Conservation (phyloP, 2,329 filamentous ascomycete species). For the Aspergillus pseudoglaucus region DNA sequence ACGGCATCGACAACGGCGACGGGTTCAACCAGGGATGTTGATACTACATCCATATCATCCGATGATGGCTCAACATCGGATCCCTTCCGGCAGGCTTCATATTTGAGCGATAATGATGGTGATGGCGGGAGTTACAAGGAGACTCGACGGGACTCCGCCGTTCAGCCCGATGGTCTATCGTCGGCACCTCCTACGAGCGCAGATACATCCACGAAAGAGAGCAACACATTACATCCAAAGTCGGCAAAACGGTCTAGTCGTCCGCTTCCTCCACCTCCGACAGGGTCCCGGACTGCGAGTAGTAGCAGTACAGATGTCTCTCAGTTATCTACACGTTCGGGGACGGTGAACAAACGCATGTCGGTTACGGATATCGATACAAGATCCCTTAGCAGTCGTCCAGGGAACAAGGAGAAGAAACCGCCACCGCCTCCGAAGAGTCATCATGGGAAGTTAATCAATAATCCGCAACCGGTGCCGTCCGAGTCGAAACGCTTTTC, state of each 20-base stretch:
- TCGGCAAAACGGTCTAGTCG: background rate
- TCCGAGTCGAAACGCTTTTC: constrained; percentile 20
- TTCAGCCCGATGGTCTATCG: background rate
- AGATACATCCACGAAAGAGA: background rate
- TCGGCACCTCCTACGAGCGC: constrained; percentile 1
- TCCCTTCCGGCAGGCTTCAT: constrained; percentile 32
- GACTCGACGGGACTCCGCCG: background rate
- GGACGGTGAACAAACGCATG: constrained; percentile 52
- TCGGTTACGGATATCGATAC: constrained; percentile 48
- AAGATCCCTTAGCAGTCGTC: constrained; percentile 25
- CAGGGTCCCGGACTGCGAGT: constrained; percentile 21
- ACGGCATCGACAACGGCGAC: constrained; percentile 20
- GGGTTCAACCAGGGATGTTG: background rate
- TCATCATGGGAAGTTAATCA: constrained; percentile 70
- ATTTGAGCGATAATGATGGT: constrained; percentile 19
- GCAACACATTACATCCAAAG: background rate
- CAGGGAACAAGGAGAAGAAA: constrained; percentile 49
- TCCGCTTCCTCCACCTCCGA: constrained; percentile 1
- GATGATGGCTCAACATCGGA: constrained; percentile 29
- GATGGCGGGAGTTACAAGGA: constrained; percentile 6
- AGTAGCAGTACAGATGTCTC: constrained; percentile 46
- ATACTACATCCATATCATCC: constrained; percentile 11
- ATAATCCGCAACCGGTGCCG: constrained; percentile 23
- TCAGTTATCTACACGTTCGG: constrained; percentile 37
- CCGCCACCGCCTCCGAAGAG: constrained; percentile 67